Evolutionary conservation across 2,329 filamentous ascomycete genomes (phyloP).

Genomic region (Byssothecium circinans): DNA sequence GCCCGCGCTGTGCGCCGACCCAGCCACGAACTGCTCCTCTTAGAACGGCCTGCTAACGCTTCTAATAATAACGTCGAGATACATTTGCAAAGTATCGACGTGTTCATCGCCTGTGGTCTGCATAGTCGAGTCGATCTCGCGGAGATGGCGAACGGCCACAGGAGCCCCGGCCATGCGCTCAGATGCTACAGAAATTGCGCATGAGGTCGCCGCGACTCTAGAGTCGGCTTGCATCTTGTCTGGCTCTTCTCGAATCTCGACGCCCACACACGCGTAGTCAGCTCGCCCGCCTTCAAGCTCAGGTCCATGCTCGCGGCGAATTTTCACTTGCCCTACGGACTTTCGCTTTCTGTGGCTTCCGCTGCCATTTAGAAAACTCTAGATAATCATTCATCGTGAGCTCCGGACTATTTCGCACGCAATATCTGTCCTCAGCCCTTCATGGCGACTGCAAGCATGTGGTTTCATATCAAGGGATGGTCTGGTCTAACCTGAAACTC

Average conservation of each 20-base stretch:
- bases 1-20: conserved; percentile 5
- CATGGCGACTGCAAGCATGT: conserved; percentile 4
- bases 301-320: conserved; percentile 6
- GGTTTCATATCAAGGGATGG: conserved; percentile 28
- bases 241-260: conserved; percentile 4
- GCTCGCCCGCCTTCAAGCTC: conserved; percentile 4
- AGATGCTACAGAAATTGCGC: background rate
- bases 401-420: conserved; percentile 15
- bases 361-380: conserved; percentile 1
- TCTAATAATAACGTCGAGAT: background rate
- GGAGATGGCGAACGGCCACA: background rate
- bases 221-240: conserved; percentile 1
- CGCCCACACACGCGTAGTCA: too few species aligned
- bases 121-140: too few species aligned
- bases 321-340: background rate
- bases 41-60: background rate
- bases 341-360: too few species aligned
- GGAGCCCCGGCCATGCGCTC: too few species aligned
- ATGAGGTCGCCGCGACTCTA: background rate
- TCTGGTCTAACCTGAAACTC: conserved; percentile 31
- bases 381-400: conserved; percentile 4
- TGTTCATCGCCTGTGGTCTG: too few species aligned
- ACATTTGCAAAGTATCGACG: too few species aligned
- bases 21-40: conserved; percentile 23
- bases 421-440: conserved; percentile 5